A percentile compares a stretch with the other conserved stretches of the same genome.
Conservation (phyloP, 2,329 filamentous ascomycete species). For the Colletotrichum liriopes region DNA sequence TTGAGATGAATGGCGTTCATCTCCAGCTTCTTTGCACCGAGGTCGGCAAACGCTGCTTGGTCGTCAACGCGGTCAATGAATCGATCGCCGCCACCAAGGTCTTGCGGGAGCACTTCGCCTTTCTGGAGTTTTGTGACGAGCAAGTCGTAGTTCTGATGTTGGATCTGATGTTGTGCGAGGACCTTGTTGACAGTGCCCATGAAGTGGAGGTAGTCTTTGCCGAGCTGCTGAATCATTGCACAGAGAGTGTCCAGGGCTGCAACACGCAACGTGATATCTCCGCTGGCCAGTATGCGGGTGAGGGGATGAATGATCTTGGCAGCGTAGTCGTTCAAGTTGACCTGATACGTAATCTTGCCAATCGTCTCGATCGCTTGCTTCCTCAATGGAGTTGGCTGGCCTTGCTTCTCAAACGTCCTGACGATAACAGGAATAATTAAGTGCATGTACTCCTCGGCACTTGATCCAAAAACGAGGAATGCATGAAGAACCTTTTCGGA, state of each 20-base stretch:
- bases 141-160: conserved; percentile 92
- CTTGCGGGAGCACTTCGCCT: conserved; percentile 94
- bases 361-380: conserved; percentile 95
- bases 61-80: conserved; percentile 87
- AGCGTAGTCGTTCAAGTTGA: conserved; percentile 97
- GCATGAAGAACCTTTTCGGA: conserved; percentile 95
- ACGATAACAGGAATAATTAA: conserved; percentile 97
- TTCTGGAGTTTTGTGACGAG: conserved; percentile 94
- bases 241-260: conserved; percentile 95
- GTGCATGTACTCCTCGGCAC: conserved; percentile 99
- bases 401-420: conserved; percentile 90
- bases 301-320: conserved; percentile 97
- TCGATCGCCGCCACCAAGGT: conserved; percentile 88
- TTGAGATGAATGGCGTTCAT: conserved; percentile 99
- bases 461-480: conserved; percentile 95
- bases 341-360: conserved; percentile 92
- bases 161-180: conserved; percentile 83
- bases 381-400: conserved; percentile 83
- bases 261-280: conserved; percentile 81
- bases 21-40: conserved; percentile 92
- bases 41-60: conserved; percentile 80
- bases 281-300: conserved; percentile 82
- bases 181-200: conserved; percentile 94
- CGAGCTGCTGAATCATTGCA: conserved; percentile 94
- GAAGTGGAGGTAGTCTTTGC: conserved; percentile 95